These are phyloP conservation scores for Orbilia brochopaga DNA, from an alignment of 2,329 filamentous ascomycete genomes.

Conservation along the genomic window DNA sequence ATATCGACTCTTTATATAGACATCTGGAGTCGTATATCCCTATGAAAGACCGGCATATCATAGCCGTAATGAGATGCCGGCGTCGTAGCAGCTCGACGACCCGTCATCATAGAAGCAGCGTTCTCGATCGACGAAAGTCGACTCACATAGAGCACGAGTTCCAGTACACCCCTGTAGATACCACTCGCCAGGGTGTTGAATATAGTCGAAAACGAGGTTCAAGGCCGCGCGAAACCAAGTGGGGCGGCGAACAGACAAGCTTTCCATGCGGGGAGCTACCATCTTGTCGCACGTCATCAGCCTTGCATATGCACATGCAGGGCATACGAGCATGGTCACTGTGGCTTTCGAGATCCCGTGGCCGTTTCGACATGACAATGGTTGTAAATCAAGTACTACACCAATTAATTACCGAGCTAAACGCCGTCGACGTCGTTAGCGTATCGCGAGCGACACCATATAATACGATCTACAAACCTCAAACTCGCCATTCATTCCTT, in stretches of 20 bases:
- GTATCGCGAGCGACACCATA: slow-evolving; percentile 1
- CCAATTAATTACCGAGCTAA: too few species aligned
- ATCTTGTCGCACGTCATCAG: slow-evolving; percentile 43
- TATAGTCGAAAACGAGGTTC: slow-evolving; percentile 26
- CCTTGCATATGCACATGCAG: slow-evolving; percentile 7
- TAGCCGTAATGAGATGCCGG: slow-evolving; percentile 10
- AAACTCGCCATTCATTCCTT: slow-evolving; percentile 24
- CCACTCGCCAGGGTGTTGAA: slow-evolving; percentile 38
- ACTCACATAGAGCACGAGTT: slow-evolving; percentile 11
- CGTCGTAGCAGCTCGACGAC: slow-evolving; percentile 8
- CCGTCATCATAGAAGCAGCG: too few species aligned
- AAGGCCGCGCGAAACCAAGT: slow-evolving; percentile 27
- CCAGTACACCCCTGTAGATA: slow-evolving; percentile 20
- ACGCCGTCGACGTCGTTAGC: too few species aligned
- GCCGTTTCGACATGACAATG: not conserved
- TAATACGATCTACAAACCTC: slow-evolving; percentile 28
- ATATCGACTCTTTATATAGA: slow-evolving; percentile 36
- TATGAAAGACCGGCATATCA: not conserved
- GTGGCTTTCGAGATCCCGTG: not conserved
- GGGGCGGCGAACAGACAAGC: slow-evolving; percentile 29
- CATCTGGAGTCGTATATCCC: not conserved
- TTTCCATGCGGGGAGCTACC: slow-evolving; percentile 38
- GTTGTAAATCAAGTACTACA: not conserved
- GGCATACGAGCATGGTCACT: not conserved
- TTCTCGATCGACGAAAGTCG: not conserved